phyloP scores from a whole-genome alignment of 2,329 filamentous ascomycete genomes.

The Pyrenophora teres region DNA sequence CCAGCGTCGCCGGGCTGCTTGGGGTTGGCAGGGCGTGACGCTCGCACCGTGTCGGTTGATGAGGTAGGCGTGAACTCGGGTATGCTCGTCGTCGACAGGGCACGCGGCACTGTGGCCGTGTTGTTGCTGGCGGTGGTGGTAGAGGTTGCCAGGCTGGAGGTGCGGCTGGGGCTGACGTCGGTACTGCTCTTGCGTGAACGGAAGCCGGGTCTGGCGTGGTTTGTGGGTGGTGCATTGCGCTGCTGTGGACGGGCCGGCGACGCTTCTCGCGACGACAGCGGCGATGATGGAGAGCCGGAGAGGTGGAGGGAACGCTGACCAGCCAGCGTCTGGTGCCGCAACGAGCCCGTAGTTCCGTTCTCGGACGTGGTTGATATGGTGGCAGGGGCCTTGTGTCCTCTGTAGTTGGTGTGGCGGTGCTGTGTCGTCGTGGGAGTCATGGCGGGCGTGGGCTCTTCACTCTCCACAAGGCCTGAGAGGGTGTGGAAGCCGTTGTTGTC shows the following conservation, averaged over 20 bases:
- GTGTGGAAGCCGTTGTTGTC: slow-evolving; percentile 43
- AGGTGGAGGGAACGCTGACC: slow-evolving; percentile 36
- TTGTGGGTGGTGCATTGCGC: slow-evolving; percentile 28
- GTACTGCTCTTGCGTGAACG: slow-evolving; percentile 53
- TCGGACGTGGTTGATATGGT: slow-evolving; percentile 14
- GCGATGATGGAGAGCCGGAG: slow-evolving; percentile 47
- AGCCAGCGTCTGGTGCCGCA: slow-evolving; percentile 34
- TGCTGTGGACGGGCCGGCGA: slow-evolving; percentile 50
- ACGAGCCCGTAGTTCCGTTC: no score
- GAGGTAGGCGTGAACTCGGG: slow-evolving; percentile 66
- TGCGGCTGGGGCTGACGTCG: slow-evolving; percentile 50
- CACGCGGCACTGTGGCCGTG: slow-evolving; percentile 64
- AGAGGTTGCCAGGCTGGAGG: slow-evolving; percentile 39
- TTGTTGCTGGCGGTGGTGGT: slow-evolving; percentile 35
- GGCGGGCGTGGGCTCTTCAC: slow-evolving; percentile 41
- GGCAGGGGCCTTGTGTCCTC: slow-evolving; percentile 21
- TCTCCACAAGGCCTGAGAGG: slow-evolving; percentile 44
- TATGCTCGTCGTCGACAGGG: slow-evolving; percentile 69
- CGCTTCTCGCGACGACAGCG: slow-evolving; percentile 54
- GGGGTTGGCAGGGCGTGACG: slow-evolving; percentile 68
- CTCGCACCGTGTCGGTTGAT: slow-evolving; percentile 62
- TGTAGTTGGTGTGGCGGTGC: slow-evolving; percentile 10
- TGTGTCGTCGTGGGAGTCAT: slow-evolving; percentile 11
- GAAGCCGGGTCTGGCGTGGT: slow-evolving; percentile 33
- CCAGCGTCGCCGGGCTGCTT: slow-evolving; percentile 4